These are phyloP conservation scores for Arbutus unedo DNA, from an alignment of 148 eudicot genomes.

Conservation along the genomic window DNA sequence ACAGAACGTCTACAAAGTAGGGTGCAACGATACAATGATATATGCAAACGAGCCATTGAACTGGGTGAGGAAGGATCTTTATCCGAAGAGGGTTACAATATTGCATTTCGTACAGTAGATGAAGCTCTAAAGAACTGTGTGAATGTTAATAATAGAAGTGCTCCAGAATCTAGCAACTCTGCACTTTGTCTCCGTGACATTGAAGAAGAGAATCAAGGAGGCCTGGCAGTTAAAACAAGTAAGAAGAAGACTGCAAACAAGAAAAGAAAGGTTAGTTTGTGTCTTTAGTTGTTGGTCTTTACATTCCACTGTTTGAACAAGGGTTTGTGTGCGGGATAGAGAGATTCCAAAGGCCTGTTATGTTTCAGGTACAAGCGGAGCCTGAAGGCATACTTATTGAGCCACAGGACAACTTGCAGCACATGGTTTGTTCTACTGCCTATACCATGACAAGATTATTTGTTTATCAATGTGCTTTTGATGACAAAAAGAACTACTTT, in stretches of 20 bases:
- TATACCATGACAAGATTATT: background rate
- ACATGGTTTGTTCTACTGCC: conserved; percentile 33
- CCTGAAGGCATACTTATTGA: conserved; percentile 39
- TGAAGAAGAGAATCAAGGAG: conserved; percentile 38
- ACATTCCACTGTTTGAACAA: too few relatives aligned
- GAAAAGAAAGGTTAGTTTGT: conserved; percentile 51
- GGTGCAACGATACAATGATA: conserved; percentile 41
- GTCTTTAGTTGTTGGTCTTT: background rate
- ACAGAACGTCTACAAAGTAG: conserved; percentile 36
- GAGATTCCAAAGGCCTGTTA: background rate
- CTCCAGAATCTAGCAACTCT: conserved; percentile 30
- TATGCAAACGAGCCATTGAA: conserved; percentile 48
- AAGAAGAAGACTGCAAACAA: conserved; percentile 40
- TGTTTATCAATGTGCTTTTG: background rate
- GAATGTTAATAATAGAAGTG: conserved; percentile 39
- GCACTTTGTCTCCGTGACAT: conserved; percentile 32
- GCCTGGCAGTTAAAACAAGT: conserved; percentile 23
- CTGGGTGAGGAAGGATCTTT: conserved; percentile 58
- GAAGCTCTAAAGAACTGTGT: conserved; percentile 52
- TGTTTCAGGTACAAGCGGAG: conserved; percentile 36
- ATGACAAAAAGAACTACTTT: background rate
- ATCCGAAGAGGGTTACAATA: conserved; percentile 41
- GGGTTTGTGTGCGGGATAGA: background rate
- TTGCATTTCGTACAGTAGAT: conserved; percentile 49
- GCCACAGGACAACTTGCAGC: conserved; percentile 39